Evolutionary conservation across 495 filamentous ascomycete species (phyloP).

Genomic region (Aspergillus incahuasiensis): DNA sequence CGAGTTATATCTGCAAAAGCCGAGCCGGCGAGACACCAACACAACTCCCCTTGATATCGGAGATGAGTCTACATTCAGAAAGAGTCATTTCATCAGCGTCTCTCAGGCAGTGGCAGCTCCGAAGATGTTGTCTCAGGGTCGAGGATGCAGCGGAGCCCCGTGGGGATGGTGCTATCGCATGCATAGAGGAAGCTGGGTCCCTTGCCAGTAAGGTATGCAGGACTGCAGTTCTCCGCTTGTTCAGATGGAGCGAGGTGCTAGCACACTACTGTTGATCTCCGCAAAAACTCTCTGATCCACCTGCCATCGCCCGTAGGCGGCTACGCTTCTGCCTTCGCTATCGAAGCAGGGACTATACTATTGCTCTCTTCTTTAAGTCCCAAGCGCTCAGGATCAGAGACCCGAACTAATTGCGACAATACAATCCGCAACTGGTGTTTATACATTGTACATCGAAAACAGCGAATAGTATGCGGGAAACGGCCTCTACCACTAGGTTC

Average conservation of each 20-base stretch:
- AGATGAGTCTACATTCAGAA: neutral
- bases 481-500: neutral
- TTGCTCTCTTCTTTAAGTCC: neutral
- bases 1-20: neutral
- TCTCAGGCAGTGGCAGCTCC: neutral
- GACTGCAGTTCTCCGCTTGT: conserved; percentile 5
- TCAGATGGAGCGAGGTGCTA: neutral
- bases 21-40: neutral
- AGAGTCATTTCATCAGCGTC: neutral
- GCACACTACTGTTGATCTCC: neutral
- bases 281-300: neutral
- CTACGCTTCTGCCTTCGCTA: neutral
- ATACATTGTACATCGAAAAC: neutral
- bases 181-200: neutral
- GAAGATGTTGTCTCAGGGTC: neutral
- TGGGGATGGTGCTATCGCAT: conserved; percentile 2
- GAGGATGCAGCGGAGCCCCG: neutral
- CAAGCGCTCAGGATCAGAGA: neutral
- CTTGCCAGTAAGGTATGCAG: neutral
- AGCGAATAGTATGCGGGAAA: neutral
- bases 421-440: neutral
- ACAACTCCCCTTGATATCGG: neutral
- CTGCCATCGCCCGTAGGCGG: neutral
- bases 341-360: neutral
- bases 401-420: neutral